Evolutionary conservation across 805 yeast genomes (phyloP).

Genomic region (Kuraishia floccosa): DNA sequence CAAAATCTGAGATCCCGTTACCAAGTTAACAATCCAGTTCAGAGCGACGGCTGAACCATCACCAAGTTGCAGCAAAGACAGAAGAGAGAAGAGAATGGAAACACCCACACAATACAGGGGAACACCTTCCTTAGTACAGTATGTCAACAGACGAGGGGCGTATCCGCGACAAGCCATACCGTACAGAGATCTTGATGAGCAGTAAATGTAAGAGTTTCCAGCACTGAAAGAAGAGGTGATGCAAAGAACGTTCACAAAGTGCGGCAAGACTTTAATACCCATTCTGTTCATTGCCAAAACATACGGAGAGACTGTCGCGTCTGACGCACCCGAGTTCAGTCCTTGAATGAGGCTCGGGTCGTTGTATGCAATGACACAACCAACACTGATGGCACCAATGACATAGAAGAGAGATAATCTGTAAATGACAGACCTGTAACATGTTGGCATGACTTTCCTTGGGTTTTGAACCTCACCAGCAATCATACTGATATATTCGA

Average conservation of each 20-base stretch:
- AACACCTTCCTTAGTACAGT: slow-evolving; percentile 34
- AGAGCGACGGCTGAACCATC: slow-evolving; percentile 50
- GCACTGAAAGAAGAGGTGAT: slow-evolving; percentile 35
- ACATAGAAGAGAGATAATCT: slow-evolving; percentile 31
- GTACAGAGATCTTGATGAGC: slow-evolving; percentile 33
- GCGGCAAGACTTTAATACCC: slow-evolving; percentile 28
- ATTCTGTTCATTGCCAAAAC: slow-evolving; percentile 36
- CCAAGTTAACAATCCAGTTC: slow-evolving; percentile 61
- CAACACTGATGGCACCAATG: slow-evolving; percentile 36
- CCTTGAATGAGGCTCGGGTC: slow-evolving; percentile 24
- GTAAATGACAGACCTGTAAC: slow-evolving; percentile 34
- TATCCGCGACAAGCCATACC: slow-evolving; percentile 35
- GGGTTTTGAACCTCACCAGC: slow-evolving; percentile 39
- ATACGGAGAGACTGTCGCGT: slow-evolving; percentile 39
- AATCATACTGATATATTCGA: slow-evolving; percentile 34
- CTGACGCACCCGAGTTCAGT: slow-evolving; percentile 21
- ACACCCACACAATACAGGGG: slow-evolving; percentile 32
- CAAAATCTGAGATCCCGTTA: slow-evolving; percentile 58
- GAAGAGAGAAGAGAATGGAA: slow-evolving; percentile 28
- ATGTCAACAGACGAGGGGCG: slow-evolving; percentile 29
- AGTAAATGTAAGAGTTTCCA: slow-evolving; percentile 35
- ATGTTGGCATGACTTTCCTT: slow-evolving; percentile 32
- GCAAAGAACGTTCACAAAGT: slow-evolving; percentile 30
- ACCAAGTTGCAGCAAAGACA: slow-evolving; percentile 39
- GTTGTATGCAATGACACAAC: slow-evolving; percentile 29